Conservation (phyloP, 2,329 filamentous ascomycete genomes). For the Lasiodiplodia gonubiensis region DNA sequence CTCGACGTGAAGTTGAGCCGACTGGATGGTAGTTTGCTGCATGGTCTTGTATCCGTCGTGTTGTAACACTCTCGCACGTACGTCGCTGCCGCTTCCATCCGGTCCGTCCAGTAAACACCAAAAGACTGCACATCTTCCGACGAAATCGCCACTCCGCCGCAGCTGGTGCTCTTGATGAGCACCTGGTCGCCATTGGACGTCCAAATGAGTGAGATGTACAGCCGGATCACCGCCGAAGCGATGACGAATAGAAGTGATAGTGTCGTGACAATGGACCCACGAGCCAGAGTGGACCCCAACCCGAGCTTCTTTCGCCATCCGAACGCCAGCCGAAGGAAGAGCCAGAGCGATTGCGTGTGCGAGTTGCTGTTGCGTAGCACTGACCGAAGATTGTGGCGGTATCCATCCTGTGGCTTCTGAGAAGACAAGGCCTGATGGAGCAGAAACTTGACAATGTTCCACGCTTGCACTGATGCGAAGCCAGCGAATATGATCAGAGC, state of each 20-base stretch:
- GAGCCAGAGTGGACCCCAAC: neutral
- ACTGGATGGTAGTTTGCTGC: neutral
- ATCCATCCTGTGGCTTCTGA: neutral
- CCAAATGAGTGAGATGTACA: conserved; percentile 6
- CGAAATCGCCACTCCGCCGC: neutral
- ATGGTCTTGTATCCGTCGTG: neutral
- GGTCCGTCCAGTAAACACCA: conserved; percentile 2
- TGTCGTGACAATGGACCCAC: neutral
- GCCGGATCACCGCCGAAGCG: neutral
- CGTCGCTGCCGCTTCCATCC: neutral
- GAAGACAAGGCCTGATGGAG: conserved; percentile 1
- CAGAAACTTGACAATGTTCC: conserved; percentile 12
- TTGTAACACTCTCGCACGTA: conserved; percentile 4
- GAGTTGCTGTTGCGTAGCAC: conserved; percentile 10
- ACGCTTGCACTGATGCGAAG: neutral
- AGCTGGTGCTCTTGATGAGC: neutral
- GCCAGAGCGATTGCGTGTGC: neutral
- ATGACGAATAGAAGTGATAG: neutral
- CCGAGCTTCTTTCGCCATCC: conserved; percentile 11
- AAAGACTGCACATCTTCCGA: neutral
- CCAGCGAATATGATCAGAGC: conserved; percentile 1
- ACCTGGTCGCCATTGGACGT: neutral
- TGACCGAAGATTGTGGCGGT: conserved; percentile 2
- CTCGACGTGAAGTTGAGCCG: neutral
- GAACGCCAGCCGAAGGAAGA: neutral